Evolutionary conservation across 306 rosid genomes (phyloP), one percentile per base, ranked within the genome.

Genomic region (Luffa aegyptiaca): DNA sequence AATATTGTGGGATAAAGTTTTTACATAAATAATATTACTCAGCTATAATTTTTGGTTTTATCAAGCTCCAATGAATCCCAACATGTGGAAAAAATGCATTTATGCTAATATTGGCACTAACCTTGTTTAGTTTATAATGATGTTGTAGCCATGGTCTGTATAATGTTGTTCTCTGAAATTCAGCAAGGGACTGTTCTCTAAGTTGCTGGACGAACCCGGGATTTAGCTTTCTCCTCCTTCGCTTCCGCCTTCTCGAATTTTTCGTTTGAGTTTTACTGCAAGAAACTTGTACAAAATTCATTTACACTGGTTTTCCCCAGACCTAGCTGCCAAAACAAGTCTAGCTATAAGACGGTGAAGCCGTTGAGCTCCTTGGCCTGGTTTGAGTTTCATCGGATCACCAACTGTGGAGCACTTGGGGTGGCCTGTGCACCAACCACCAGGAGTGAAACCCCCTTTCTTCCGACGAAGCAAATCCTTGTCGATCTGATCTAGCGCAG

Each of bases 341-440:
- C 57, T 81, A 16, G 79, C 69, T 13, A 95, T 76, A 31, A 93
- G 96, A 62, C 81, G 73, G 17, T 75, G 88, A 86, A 93, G 94
- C 86, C 94, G 81, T 20, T 83, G 85, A 18, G 96, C 80, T 6
- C 94, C 97, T 0, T 86, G 85, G 69, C 97, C 87, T 26, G 99
- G 96, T 84, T 85, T 89, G 80, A 95, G 84, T 76, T 90, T 88
- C 77, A 65, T 83, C 11, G 86, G 81, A 83, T 95, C 79, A 3
- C 99, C 96, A 37, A 95, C 87, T 83, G 87, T 76, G 1, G 96
- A 84, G 53, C 99, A 95, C 73, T 88, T 84, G 2, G 94, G 92
- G 75, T 79, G 85, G 11, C 93, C 97, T 10, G 89, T 77, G 31
- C 98, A 95, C 99, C 99, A 95, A 36, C 94, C 98, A 2, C 98